These are phyloP conservation scores for Suillus paluster DNA, from an alignment of 768 basidiomycete species.

Conservation along the genomic window DNA sequence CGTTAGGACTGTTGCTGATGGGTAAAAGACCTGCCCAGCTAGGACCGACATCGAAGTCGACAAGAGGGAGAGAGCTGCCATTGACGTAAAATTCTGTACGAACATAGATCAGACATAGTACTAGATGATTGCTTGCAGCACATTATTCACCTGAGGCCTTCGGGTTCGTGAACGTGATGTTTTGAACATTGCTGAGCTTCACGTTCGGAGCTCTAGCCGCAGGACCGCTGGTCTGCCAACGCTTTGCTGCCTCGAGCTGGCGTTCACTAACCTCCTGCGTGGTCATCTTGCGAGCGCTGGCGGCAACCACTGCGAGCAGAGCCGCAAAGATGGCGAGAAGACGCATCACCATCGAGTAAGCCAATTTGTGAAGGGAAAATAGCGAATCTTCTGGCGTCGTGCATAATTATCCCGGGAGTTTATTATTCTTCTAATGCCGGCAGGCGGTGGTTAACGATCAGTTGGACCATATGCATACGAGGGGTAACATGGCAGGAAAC, in stretches of 20 bases:
- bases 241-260: conserved; percentile 53
- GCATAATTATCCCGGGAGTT: too few species aligned
- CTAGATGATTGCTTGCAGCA: background rate
- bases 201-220: background rate
- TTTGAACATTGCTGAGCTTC: conserved; percentile 42
- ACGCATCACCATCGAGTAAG: conserved; percentile 16
- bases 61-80: conserved; percentile 64
- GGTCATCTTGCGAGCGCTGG: conserved; percentile 26
- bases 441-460: too few species aligned
- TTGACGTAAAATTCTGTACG: conserved; percentile 71
- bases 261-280: conserved; percentile 49
- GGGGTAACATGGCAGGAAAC: too few species aligned
- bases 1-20: conserved; percentile 60
- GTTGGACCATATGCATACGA: too few species aligned
- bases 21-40: conserved; percentile 79
- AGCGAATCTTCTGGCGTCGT: too few species aligned
- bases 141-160: conserved; percentile 54
- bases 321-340: conserved; percentile 9
- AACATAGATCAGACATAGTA: background rate
- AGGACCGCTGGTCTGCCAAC: conserved; percentile 29
- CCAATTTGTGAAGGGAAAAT: too few species aligned
- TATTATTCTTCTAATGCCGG: too few species aligned
- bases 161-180: conserved; percentile 73
- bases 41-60: conserved; percentile 75
- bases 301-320: conserved; percentile 13